Evolutionary conservation across 192 early-diverging fungal genomes (phyloP).

Genomic region (Linnemannia hyalina): DNA sequence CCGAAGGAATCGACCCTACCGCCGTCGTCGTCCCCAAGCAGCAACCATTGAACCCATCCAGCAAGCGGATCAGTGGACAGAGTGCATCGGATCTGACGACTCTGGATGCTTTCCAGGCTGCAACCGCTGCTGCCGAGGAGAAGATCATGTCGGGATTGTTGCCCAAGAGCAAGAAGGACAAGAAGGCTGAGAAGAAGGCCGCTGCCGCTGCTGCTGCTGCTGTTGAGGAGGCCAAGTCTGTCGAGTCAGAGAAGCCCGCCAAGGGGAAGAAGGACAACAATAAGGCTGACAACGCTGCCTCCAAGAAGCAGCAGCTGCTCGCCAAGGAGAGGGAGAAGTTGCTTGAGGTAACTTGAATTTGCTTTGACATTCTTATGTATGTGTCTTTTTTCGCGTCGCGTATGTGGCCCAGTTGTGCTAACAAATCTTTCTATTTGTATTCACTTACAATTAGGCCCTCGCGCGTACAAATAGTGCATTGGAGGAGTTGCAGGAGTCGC

Average conservation of each 20-base stretch:
- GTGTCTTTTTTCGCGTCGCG: background rate
- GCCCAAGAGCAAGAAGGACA: conserved; percentile 31
- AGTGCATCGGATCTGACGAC: conserved; percentile 13
- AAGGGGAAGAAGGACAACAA: conserved; percentile 27
- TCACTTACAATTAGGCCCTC: conserved; percentile 20
- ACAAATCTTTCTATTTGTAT: background rate
- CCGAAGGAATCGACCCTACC: conserved; percentile 39
- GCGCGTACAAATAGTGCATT: conserved; percentile 50
- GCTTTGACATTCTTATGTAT: background rate
- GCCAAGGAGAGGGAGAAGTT: conserved; percentile 50
- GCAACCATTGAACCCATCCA: conserved; percentile 17
- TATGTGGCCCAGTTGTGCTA: background rate
- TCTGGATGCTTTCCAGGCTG: conserved; percentile 1
- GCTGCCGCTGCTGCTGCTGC: background rate
- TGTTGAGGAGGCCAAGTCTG: background rate
- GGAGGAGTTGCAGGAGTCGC: conserved; percentile 42
- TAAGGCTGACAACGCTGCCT: background rate
- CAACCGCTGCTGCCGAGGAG: background rate
- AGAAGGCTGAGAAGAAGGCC: conserved; percentile 21
- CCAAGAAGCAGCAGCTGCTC: conserved; percentile 52
- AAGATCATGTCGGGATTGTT: background rate
- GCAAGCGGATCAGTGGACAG: conserved; percentile 11
- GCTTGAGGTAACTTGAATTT: conserved; percentile 29
- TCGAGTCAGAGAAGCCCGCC: background rate
- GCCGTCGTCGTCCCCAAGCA: background rate